phyloP scores from a whole-genome alignment of 345 rosid species.

The Moricandia moricandioides region DNA sequence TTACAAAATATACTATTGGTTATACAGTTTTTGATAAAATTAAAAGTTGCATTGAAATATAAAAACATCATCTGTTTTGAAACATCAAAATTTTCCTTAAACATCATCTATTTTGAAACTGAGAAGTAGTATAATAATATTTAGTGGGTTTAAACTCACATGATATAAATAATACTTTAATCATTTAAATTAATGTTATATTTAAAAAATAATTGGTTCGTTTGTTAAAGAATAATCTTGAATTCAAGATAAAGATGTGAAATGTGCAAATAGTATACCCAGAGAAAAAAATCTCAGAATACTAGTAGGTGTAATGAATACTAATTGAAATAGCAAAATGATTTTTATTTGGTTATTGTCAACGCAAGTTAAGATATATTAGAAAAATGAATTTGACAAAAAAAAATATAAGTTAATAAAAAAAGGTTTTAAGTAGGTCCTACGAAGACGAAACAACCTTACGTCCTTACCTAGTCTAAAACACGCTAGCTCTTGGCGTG shows the following conservation, averaged over 20 bases:
- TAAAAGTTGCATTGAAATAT: too few species aligned
- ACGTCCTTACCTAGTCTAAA: background rate
- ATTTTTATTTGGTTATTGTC: background rate
- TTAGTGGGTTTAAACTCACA: too few species aligned
- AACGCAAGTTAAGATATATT: constrained; percentile 1
- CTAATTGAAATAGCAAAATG: background rate
- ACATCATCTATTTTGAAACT: too few species aligned
- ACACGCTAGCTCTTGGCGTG: background rate
- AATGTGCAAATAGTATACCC: background rate
- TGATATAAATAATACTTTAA: background rate
- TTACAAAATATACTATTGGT: too few species aligned
- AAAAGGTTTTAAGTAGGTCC: background rate
- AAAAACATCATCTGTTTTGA: too few species aligned
- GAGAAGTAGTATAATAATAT: too few species aligned
- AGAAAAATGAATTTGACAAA: background rate
- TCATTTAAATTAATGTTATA: background rate
- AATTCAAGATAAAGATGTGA: background rate
- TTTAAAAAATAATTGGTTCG: background rate
- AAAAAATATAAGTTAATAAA: background rate
- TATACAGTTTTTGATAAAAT: too few species aligned
- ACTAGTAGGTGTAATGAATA: background rate
- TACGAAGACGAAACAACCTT: background rate
- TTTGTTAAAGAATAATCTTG: background rate
- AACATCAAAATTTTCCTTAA: too few species aligned
- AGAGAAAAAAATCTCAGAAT: background rate